phyloP scores from a whole-genome alignment of 140 eudicot species.

The Ambrosia hybrid region DNA sequence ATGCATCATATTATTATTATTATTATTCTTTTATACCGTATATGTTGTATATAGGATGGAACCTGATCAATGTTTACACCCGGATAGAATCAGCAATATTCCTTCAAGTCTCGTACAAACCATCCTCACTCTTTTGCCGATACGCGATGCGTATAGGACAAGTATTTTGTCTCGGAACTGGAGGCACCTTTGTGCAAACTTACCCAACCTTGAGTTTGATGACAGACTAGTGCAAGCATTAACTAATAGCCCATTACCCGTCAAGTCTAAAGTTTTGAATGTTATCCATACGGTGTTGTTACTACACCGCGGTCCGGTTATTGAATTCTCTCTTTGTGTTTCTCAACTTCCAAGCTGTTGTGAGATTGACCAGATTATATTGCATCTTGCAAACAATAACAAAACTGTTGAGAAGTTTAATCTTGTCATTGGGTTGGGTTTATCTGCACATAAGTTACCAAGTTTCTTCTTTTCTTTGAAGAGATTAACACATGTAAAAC shows the following conservation, averaged over 20 bases:
- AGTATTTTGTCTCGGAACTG: conserved; percentile 11
- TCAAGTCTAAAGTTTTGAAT: background rate
- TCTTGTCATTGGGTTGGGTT: background rate
- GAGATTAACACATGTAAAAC: background rate
- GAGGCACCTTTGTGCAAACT: conserved; percentile 10
- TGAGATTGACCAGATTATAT: conserved; percentile 17
- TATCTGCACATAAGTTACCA: background rate
- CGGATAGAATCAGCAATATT: background rate
- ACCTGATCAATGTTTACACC: background rate
- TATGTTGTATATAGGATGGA: no score
- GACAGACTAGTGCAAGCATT: background rate
- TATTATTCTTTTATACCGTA: no score
- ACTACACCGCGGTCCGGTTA: conserved; percentile 24
- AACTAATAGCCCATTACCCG: background rate
- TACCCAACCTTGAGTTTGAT: conserved; percentile 20
- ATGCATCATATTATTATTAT: no score
- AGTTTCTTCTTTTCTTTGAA: background rate
- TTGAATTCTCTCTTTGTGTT: conserved; percentile 10
- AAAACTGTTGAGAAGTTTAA: conserved; percentile 10
- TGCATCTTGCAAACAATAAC: conserved; percentile 1
- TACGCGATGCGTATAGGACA: conserved; percentile 21
- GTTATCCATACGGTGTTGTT: conserved; percentile 3
- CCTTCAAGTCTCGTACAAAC: no score
- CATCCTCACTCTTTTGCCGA: background rate
- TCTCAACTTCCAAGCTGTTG: background rate